Evolutionary conservation across 768 basidiomycete genomes (phyloP).

Genomic region (Trametes cubensis): DNA sequence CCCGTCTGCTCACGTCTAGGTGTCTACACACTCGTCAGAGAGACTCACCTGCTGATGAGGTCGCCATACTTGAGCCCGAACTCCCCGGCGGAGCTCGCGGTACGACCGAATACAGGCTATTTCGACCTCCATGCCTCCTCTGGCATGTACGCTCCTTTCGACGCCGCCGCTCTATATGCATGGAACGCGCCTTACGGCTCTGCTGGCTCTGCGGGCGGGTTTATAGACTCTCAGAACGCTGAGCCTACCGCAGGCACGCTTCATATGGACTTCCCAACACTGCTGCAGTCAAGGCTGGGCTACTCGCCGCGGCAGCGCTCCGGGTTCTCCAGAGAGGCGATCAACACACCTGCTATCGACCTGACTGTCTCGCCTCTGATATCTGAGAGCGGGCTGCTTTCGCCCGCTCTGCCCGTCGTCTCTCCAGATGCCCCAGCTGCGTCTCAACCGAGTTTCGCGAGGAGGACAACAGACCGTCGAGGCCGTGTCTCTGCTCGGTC

Average conservation of each 20-base stretch:
- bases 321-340: slow-evolving; percentile 15
- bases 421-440: slow-evolving; percentile 23
- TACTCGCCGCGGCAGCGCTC: slow-evolving; percentile 28
- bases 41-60: slow-evolving; percentile 5
- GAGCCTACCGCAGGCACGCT: neutral
- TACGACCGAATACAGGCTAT: slow-evolving; percentile 3
- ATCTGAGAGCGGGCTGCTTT: slow-evolving; percentile 15
- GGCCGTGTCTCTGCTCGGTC: neutral
- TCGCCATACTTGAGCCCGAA: slow-evolving; percentile 13
- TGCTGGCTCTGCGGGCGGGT: neutral
- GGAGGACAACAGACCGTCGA: neutral
- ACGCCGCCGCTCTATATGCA: neutral
- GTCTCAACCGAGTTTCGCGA: neutral
- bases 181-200: slow-evolving; percentile 9
- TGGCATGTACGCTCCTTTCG: neutral
- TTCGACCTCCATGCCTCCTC: slow-evolving; percentile 18
- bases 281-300: slow-evolving; percentile 5
- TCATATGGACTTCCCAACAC: slow-evolving; percentile 10
- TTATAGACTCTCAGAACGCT: neutral
- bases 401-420: slow-evolving; percentile 25
- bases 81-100: slow-evolving; percentile 19
- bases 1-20: neutral
- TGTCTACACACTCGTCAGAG: too few species aligned
- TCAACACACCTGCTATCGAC: slow-evolving; percentile 9
- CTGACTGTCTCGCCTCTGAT: slow-evolving; percentile 11